These are phyloP conservation scores for Calamus simplicifolius DNA, from an alignment of 176 grass and related monocot species.

Conservation along the genomic window DNA sequence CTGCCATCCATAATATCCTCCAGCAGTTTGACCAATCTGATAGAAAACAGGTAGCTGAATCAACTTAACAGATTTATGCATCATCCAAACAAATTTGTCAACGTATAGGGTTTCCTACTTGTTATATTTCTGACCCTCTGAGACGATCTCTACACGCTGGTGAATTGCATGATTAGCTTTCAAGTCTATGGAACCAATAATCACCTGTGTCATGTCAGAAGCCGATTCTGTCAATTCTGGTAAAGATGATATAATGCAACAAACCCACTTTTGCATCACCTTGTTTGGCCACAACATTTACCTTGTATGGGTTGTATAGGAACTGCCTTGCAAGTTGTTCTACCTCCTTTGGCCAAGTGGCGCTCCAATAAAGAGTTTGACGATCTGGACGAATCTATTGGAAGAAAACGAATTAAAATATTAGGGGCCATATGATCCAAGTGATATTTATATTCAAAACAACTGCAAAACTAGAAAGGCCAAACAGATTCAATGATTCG, in stretches of 20 bases:
- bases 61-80: no score
- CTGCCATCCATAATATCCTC: constrained; percentile 99
- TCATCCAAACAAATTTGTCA: not conserved
- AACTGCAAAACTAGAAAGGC: no score
- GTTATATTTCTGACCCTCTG: constrained; percentile 97
- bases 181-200: constrained; percentile 92
- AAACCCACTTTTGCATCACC: constrained; percentile 9
- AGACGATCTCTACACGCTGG: constrained; percentile 92
- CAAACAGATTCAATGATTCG: no score
- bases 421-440: no score
- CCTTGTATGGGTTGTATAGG: constrained; percentile 92
- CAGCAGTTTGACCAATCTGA: constrained; percentile 89
- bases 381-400: constrained; percentile 90
- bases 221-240: constrained; percentile 16
- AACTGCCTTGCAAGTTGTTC: constrained; percentile 86
- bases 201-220: constrained; percentile 43
- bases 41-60: not conserved
- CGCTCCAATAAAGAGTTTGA: constrained; percentile 97
- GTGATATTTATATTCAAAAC: no score
- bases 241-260: constrained; percentile 17
- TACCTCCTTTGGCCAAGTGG: constrained; percentile 99
- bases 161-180: constrained; percentile 98
- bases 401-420: not conserved
- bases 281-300: constrained; percentile 18
- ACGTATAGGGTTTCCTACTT: constrained; percentile 54